phyloP scores from a whole-genome alignment of 2,329 filamentous ascomycete genomes.

The Aspergillus felis region DNA sequence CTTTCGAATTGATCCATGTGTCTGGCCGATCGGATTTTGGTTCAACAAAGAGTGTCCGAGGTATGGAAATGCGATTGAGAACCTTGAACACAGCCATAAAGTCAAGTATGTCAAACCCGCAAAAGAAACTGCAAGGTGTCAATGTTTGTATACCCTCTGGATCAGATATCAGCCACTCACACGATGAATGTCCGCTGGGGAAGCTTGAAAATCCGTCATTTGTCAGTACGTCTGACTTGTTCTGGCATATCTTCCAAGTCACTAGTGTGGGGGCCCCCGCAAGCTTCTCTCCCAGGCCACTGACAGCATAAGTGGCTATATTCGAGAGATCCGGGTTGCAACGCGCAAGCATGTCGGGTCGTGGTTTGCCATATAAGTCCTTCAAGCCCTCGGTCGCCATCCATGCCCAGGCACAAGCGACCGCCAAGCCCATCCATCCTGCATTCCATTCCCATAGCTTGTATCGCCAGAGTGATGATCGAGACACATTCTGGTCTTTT shows the following conservation, averaged over 20 bases:
- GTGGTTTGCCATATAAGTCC: conserved; percentile 62
- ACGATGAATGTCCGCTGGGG: conserved; percentile 71
- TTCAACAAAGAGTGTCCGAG: conserved; percentile 28
- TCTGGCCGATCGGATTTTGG: conserved; percentile 17
- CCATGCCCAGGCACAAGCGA: conserved; percentile 69
- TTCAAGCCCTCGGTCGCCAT: conserved; percentile 85
- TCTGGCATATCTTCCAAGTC: conserved; percentile 69
- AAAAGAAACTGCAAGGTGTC: conserved; percentile 55
- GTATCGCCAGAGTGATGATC: conserved; percentile 65
- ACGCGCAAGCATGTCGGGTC: conserved; percentile 62
- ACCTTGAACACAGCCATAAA: conserved; percentile 70
- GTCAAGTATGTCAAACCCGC: conserved; percentile 80
- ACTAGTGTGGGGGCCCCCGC: conserved; percentile 64
- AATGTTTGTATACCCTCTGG: not conserved
- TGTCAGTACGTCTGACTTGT: conserved; percentile 54
- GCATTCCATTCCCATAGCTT: conserved; percentile 90
- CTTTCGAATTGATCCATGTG: conserved; percentile 53
- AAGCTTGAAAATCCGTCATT: conserved; percentile 84
- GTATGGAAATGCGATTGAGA: conserved; percentile 46
- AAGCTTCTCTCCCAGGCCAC: conserved; percentile 53
- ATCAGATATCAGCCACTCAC: conserved; percentile 32
- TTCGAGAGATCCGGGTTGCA: conserved; percentile 72
- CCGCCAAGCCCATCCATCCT: conserved; percentile 75
- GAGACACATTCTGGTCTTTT: conserved; percentile 60
- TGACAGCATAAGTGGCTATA: conserved; percentile 58